A percentile compares a stretch with the other conserved stretches of the same genome.
These are phyloP conservation scores for Trichoderma sp. DNA, from an alignment of 2,329 filamentous ascomycete genomes.

Conservation along the genomic window DNA sequence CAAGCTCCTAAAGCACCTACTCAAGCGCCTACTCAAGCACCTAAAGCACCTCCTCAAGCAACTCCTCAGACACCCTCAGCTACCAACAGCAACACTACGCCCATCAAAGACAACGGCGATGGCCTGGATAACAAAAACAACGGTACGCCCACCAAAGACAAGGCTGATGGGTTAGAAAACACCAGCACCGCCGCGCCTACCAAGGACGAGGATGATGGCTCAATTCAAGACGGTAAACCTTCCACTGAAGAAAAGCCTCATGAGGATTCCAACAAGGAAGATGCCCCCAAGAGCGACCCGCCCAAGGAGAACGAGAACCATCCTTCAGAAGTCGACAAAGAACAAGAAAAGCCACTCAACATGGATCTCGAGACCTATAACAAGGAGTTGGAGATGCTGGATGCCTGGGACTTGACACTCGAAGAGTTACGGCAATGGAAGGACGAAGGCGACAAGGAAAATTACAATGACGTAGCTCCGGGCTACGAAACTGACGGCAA, in stretches of 20 bases:
- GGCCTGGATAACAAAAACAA: not conserved
- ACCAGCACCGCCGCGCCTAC: not conserved
- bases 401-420: constrained; percentile 35
- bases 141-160: not conserved
- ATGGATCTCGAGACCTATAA: constrained; percentile 21
- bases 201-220: constrained; percentile 16
- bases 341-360: constrained; percentile 21
- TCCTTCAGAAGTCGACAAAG: not conserved
- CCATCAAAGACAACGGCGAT: not conserved
- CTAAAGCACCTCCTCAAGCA: not conserved
- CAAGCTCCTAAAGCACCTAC: not conserved
- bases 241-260: not conserved
- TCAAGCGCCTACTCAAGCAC: not conserved
- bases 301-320: not conserved
- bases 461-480: constrained; percentile 34
- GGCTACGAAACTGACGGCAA: constrained; percentile 39
- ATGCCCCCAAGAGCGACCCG: not conserved
- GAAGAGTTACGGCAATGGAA: constrained; percentile 36
- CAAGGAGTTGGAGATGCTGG: constrained; percentile 19
- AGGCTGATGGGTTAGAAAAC: not conserved
- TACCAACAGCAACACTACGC: not conserved
- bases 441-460: constrained; percentile 36
- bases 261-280: not conserved
- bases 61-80: not conserved
- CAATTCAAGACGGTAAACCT: constrained; percentile 11